Base-by-base conservation (phyloP, 805 yeast genomes). In the Ascoidea rubescens region DNA sequence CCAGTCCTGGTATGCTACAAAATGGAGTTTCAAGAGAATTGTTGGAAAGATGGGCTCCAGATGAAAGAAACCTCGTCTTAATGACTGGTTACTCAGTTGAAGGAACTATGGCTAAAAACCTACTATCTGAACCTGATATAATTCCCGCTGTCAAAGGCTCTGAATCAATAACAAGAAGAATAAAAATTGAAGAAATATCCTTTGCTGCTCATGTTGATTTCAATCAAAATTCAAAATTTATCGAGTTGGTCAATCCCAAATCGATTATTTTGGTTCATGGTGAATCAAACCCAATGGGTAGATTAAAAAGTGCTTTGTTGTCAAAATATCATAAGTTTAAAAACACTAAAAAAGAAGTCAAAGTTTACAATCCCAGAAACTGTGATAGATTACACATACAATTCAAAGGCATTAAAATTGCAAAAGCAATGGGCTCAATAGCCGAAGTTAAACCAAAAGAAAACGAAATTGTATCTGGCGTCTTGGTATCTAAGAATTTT, bases 151-250 rank as follows among this genome's bases (percentile, higher is more conserved):
- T 80, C 30, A 70, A 73, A n/a, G 87, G 87, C 58, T 87, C 95
- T 0, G 96, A 89, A 55, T 69, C 82, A 17, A 84, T 93, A 46
- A 97, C 98, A 5, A 79, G 99, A 62, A 75, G 97, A 57, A 68
- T 95, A 52, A 78, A 77, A 48, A 82, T 93, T 16, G 97, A 91
- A 57, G 99, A 93, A 66, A 84, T 93, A 4, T 90, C 98, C 1
- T 93, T 93, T 73, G 98, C 99, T n/a, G 99, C 99, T 0, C 99
- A 93, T 67, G 99, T 93, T 28, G 99, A 93, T 64, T 93, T 84
- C 66, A 88, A 86, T 60, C 96, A 93, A 62, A 93, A 93, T 59
- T 72, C 96, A 1, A 87, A 85, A 53, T 93, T 93, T 62, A 93
- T 93, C 54, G 96, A 90, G 58, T 72, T 81, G 54, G 87, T 93